These are phyloP conservation scores for Puccinia coronata DNA, from an alignment of 1,284 basidiomycete species.

Conservation along the genomic window DNA sequence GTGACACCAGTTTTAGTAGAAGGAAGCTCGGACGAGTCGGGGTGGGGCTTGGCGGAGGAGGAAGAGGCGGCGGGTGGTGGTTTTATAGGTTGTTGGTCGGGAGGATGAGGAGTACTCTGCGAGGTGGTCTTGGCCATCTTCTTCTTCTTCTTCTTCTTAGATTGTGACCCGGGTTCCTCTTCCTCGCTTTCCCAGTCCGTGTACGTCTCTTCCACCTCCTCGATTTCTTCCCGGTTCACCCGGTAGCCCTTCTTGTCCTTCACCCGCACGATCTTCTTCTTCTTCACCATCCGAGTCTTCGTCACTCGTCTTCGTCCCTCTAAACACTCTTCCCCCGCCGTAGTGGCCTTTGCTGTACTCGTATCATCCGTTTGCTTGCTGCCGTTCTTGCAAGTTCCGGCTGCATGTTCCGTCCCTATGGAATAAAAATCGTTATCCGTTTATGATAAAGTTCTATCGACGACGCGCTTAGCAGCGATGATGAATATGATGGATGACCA, in stretches of 20 bases:
- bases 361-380: background rate
- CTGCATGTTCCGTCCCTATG: background rate
- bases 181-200: conserved; percentile 31
- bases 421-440: background rate
- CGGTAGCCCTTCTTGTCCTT: conserved; percentile 42
- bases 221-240: conserved; percentile 44
- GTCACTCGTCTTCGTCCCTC: conserved; percentile 33
- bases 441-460: background rate
- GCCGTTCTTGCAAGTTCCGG: no score
- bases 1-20: background rate
- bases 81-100: no score
- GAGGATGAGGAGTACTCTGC: no score
- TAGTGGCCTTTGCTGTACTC: background rate
- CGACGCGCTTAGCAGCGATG: background rate
- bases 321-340: background rate
- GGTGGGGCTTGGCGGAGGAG: background rate
- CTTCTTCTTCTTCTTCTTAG: background rate
- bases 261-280: conserved; percentile 41
- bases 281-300: conserved; percentile 44
- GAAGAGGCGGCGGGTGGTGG: background rate
- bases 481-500: background rate
- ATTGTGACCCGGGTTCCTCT: background rate
- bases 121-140: background rate
- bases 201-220: conserved; percentile 46
- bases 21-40: background rate